Percentiles rank a stretch among this genome's conserved stretches.
Conservation (phyloP, 2,329 filamentous ascomycete species). For the Claviceps pazoutovae region DNA sequence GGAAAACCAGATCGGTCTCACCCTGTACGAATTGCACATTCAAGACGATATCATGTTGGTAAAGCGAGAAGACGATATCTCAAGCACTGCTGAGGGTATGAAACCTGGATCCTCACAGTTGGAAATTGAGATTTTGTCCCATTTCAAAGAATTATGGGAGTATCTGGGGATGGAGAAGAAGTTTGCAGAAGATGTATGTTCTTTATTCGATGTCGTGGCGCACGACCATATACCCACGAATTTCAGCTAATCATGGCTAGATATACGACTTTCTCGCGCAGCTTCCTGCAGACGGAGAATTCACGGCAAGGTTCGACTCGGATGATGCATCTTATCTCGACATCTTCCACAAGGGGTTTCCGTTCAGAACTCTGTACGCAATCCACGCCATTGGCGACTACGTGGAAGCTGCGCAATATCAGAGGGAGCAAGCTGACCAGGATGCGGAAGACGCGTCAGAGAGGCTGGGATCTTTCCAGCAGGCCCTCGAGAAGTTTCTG, state of each 20-base stretch:
- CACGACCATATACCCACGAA: not conserved
- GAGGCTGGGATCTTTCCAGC: slow-evolving; percentile 6
- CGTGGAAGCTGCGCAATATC: slow-evolving; percentile 31
- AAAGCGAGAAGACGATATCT: slow-evolving; percentile 38
- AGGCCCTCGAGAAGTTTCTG: slow-evolving; percentile 27
- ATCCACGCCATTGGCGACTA: slow-evolving; percentile 52
- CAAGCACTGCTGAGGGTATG: slow-evolving; percentile 28
- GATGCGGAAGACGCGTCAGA: not conserved
- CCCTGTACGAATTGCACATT: slow-evolving; percentile 55
- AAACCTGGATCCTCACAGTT: slow-evolving; percentile 44
- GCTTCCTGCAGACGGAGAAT: slow-evolving; percentile 52
- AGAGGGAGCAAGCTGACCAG: slow-evolving; percentile 14
- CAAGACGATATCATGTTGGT: slow-evolving; percentile 52
- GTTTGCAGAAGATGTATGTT: slow-evolving; percentile 49
- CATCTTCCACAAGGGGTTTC: slow-evolving; percentile 54
- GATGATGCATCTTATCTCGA: slow-evolving; percentile 38
- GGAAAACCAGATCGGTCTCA: slow-evolving; percentile 43
- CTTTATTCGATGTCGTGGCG: not conserved
- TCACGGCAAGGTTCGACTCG: slow-evolving; percentile 45
- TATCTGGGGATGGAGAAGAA: slow-evolving; percentile 62
- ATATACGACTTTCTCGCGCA: slow-evolving; percentile 58
- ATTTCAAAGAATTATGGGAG: slow-evolving; percentile 73
- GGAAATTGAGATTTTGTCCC: slow-evolving; percentile 65
- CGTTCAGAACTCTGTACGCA: slow-evolving; percentile 62
- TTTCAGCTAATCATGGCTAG: slow-evolving; percentile 20